Evolutionary conservation across 306 rosid species (phyloP).

Genomic region (Erythrophleum fordii): DNA sequence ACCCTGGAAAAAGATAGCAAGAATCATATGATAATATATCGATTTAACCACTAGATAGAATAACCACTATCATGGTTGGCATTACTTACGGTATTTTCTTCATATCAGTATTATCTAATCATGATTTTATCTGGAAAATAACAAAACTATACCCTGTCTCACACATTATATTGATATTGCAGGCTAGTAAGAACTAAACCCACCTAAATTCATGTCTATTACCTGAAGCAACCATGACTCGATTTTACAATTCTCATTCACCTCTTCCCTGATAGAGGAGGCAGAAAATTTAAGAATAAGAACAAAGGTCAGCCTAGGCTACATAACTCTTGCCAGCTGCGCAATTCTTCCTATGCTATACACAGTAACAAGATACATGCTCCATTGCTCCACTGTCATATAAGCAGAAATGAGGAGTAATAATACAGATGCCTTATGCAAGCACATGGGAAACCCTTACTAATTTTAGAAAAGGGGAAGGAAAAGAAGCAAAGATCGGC

Average conservation of each 20-base stretch:
- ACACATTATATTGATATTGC: background rate
- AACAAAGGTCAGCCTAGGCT: background rate
- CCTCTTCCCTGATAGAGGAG: background rate
- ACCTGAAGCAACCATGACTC: slow-evolving; percentile 26
- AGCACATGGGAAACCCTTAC: background rate
- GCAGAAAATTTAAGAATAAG: background rate
- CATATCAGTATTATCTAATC: background rate
- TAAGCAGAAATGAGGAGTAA: background rate
- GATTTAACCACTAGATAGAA: slow-evolving; percentile 6
- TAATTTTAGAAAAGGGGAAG: background rate
- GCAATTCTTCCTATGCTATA: background rate
- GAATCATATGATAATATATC: slow-evolving; percentile 25
- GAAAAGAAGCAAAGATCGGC: background rate
- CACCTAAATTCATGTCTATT: background rate
- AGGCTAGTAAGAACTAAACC: slow-evolving; percentile 3
- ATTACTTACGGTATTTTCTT: background rate
- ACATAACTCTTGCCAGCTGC: background rate
- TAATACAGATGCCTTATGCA: slow-evolving; percentile 1
- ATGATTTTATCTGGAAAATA: background rate
- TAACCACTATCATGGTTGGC: background rate
- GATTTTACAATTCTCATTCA: background rate
- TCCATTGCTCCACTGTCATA: background rate
- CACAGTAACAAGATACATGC: background rate
- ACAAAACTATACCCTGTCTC: background rate
- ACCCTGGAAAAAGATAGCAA: slow-evolving; percentile 41